Conservation (phyloP, 2,329 filamentous ascomycete species). For the Didymella arachidicola region DNA sequence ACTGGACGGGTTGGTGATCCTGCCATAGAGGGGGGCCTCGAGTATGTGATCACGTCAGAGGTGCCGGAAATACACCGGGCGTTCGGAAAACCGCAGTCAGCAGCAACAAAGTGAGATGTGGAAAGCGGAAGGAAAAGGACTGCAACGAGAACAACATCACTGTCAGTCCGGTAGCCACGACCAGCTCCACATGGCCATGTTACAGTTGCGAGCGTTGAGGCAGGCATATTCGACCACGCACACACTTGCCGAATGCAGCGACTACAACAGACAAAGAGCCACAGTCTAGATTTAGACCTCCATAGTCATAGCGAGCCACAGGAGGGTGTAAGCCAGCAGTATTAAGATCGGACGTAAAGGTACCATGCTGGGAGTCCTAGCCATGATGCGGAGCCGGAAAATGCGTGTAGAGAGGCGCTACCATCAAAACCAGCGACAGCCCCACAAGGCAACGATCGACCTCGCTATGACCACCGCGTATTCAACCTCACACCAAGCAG, state of each 20-base stretch:
- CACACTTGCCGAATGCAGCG: slow-evolving; percentile 21
- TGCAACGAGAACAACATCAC: background rate
- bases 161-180: background rate
- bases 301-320: background rate
- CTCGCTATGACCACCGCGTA: slow-evolving; percentile 21
- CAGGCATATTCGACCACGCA: slow-evolving; percentile 11
- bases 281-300: background rate
- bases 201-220: slow-evolving; percentile 1
- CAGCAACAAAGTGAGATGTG: background rate
- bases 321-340: background rate
- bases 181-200: background rate
- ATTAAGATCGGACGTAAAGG: background rate
- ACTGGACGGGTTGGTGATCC: slow-evolving; percentile 20
- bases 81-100: slow-evolving; percentile 17
- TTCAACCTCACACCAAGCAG: slow-evolving; percentile 14
- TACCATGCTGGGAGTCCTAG: background rate
- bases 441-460: background rate
- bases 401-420: background rate
- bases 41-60: slow-evolving; percentile 24
- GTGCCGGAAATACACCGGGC: slow-evolving; percentile 18
- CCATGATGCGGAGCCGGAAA: background rate
- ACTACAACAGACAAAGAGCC: slow-evolving; percentile 12
- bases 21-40: slow-evolving; percentile 24
- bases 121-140: background rate
- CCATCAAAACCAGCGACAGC: background rate